Percentiles rank a stretch among this genome's conserved stretches.
These are phyloP conservation scores for Chlorella sp. DNA, from an alignment of 139 green algal genomes.

Conservation along the genomic window DNA sequence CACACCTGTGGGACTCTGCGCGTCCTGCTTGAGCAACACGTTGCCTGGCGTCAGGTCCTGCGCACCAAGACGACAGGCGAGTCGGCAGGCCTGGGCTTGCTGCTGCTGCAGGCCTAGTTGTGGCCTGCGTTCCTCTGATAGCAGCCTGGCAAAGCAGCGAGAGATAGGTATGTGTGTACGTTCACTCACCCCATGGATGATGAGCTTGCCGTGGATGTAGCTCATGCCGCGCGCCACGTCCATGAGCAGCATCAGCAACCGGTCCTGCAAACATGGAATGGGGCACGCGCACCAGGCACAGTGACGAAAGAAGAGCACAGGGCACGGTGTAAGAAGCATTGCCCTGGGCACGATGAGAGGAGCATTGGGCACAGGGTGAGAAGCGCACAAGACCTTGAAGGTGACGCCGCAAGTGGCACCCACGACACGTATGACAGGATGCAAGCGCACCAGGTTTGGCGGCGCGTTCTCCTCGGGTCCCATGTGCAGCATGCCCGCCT, in stretches of 20 bases:
- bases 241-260: not conserved
- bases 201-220: constrained; percentile 21
- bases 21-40: constrained; percentile 15
- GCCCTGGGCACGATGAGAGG: no score
- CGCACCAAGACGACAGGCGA: not conserved
- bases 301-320: not conserved
- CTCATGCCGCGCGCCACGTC: constrained; percentile 12
- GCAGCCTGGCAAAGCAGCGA: not conserved
- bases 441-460: constrained; percentile 4
- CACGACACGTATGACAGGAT: not conserved
- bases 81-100: not conserved
- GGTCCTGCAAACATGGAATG: not conserved
- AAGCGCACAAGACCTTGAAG: not conserved
- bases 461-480: not conserved
- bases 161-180: not conserved
- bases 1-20: not conserved
- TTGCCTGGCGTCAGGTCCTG: constrained; percentile 18
- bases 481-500: not conserved
- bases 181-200: constrained; percentile 13
- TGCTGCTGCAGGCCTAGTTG: not conserved
- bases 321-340: constrained; percentile 1
- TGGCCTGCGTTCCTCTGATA: not conserved
- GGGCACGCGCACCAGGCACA: not conserved
- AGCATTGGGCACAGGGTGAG: no score
- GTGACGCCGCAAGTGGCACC: no score